Evolutionary conservation across 768 basidiomycete genomes (phyloP), one percentile per base, ranked within the genome.

Genomic region (Pleurotus cornucopiae): DNA sequence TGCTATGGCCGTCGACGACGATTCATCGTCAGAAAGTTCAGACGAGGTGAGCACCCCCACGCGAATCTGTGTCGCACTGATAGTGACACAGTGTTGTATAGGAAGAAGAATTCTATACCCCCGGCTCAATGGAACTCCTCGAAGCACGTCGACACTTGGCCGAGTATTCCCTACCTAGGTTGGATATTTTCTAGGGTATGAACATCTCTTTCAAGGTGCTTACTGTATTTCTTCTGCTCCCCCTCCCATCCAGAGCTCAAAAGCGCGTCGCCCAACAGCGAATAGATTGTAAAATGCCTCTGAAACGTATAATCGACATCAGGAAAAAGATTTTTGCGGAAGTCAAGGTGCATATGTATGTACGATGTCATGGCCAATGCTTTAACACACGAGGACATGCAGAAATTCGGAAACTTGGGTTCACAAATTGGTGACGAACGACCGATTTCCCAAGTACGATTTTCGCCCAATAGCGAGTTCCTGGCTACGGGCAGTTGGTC

Each of bases 391-490:
- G 9, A 13, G 46, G 58, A 13, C 20, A 2, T 26, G 1, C 63
- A 95, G 92, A 90, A 86, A 70, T 94, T 91, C 70, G 79, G 85
- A 47, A 96, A 94, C 64, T 83, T 98, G 45, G 97, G 97, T 20
- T 98, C 97, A 0, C 96, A 98, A 78, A 94, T 98, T 62, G 97
- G 94, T 54, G 97, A 98, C 69, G 94, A 97, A 62, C 82, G 97
- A 43, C 94, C 97, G 1, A 84, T 98, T 61, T 89, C 94, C 2
- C 87, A 90, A 73, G 91, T 98, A 25, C 88, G 97, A 39, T 98
- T 98, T 69, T 84, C 96, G 2, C 97, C 97, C 6, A 90, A 98
- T 67, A 89, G 88, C 67, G 72, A 90, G 64, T 79, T 89, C 57
- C 81, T 98, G 47, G 90, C 94, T 3, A 96, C 96, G 1, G 94